phyloP scores from a whole-genome alignment of 345 rosid species.

The Arabis hirsuta region DNA sequence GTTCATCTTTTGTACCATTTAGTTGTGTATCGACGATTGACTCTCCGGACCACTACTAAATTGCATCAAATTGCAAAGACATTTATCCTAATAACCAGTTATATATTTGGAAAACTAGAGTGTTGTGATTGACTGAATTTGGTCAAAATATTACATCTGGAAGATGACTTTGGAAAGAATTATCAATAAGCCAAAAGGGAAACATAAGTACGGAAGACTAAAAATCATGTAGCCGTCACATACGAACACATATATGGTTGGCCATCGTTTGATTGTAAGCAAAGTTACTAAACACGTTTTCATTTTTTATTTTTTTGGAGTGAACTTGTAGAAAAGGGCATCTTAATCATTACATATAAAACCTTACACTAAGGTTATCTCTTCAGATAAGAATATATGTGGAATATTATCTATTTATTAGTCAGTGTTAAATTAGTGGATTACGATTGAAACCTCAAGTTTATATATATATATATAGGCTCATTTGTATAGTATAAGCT shows the following conservation, averaged over 20 bases:
- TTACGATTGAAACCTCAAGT: conserved; percentile 5
- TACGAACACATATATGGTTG: conserved; percentile 24
- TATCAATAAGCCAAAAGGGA: conserved; percentile 31
- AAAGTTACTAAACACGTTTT: conserved; percentile 43
- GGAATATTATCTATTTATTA: not conserved
- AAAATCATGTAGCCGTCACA: conserved; percentile 38
- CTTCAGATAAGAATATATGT: conserved; percentile 29
- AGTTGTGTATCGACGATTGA: no score
- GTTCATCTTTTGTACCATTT: no score
- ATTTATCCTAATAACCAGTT: conserved; percentile 3
- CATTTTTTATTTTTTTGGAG: conserved; percentile 36
- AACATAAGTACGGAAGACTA: conserved; percentile 32
- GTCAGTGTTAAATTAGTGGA: conserved; percentile 25
- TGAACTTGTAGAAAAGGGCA: conserved; percentile 41
- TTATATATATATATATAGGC: not conserved
- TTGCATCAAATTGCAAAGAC: not conserved
- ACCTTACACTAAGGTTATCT: conserved; percentile 27
- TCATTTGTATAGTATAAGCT: not conserved
- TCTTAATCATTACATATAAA: conserved; percentile 35
- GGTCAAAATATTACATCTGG: conserved; percentile 24
- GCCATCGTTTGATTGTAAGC: conserved; percentile 41
- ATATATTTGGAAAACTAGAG: not conserved
- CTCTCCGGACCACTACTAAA: not conserved
- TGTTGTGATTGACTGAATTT: conserved; percentile 21
- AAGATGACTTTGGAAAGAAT: not conserved